These are phyloP conservation scores for Candida railenensis DNA, from an alignment of 805 yeast species.

Conservation along the genomic window DNA sequence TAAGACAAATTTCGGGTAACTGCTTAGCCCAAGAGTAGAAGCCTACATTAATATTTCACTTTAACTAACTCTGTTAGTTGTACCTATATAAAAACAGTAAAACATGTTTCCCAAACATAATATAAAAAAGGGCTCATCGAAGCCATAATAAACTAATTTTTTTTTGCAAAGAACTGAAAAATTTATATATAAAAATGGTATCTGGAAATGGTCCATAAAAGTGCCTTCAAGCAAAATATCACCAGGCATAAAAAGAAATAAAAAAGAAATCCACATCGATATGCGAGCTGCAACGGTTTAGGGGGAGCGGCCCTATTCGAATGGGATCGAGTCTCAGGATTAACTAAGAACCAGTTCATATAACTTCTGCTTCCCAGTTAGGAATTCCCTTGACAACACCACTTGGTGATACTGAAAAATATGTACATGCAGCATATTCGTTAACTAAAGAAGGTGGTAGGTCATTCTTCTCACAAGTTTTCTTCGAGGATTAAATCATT, in stretches of 20 bases:
- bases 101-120: neutral
- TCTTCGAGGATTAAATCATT: too few relatives aligned
- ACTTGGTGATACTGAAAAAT: neutral
- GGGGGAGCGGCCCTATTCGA: too few relatives aligned
- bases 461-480: too few relatives aligned
- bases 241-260: neutral
- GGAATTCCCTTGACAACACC: neutral
- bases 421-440: too few relatives aligned
- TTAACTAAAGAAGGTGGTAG: too few relatives aligned
- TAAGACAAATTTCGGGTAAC: too few relatives aligned
- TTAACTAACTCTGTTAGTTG: neutral
- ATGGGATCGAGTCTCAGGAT: too few relatives aligned
- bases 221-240: neutral
- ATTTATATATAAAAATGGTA: neutral
- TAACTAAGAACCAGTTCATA: too few relatives aligned
- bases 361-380: too few relatives aligned
- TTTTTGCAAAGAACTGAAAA: neutral
- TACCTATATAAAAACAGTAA: neutral
- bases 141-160: too few relatives aligned
- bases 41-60: neutral
- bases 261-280: neutral
- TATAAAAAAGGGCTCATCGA: neutral
- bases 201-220: neutral
- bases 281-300: neutral
- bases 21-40: too few relatives aligned